Conservation (phyloP, 164 flowering plant genomes). For the Nymphaea colorata region DNA sequence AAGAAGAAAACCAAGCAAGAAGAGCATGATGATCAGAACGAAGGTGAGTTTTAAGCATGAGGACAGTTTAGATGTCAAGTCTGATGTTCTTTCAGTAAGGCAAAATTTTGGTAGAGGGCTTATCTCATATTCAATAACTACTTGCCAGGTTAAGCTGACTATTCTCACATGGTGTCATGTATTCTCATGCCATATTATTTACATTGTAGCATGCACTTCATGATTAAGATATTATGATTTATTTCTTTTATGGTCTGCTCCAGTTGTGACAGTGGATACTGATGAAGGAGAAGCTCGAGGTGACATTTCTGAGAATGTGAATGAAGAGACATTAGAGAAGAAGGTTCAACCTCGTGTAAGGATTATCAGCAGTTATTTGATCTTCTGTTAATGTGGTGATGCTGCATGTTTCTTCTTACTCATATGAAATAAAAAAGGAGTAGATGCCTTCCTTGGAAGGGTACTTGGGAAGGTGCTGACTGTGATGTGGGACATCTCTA, state of each 20-base stretch:
- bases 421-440: not conserved
- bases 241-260: not conserved
- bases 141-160: too few relatives aligned
- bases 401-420: not conserved
- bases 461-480: not conserved
- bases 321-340: slow-evolving; percentile 30
- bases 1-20: slow-evolving; percentile 10
- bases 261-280: slow-evolving; percentile 12
- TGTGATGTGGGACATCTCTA: too few relatives aligned
- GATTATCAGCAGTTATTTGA: slow-evolving; percentile 2
- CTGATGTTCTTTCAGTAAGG: too few relatives aligned
- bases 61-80: too few relatives aligned
- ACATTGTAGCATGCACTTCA: too few relatives aligned
- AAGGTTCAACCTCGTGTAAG: slow-evolving; percentile 33
- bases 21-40: slow-evolving; percentile 5
- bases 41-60: slow-evolving; percentile 10
- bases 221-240: not conserved
- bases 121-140: too few relatives aligned
- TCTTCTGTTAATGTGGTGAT: not conserved
- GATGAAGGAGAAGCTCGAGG: slow-evolving; percentile 12
- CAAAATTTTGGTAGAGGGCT: too few relatives aligned
- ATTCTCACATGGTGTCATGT: too few relatives aligned
- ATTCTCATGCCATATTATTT: too few relatives aligned
- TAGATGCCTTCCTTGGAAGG: not conserved
- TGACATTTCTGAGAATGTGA: slow-evolving; percentile 4